phyloP scores from a whole-genome alignment of 495 filamentous ascomycete species.

The Endocarpon pusillum region DNA sequence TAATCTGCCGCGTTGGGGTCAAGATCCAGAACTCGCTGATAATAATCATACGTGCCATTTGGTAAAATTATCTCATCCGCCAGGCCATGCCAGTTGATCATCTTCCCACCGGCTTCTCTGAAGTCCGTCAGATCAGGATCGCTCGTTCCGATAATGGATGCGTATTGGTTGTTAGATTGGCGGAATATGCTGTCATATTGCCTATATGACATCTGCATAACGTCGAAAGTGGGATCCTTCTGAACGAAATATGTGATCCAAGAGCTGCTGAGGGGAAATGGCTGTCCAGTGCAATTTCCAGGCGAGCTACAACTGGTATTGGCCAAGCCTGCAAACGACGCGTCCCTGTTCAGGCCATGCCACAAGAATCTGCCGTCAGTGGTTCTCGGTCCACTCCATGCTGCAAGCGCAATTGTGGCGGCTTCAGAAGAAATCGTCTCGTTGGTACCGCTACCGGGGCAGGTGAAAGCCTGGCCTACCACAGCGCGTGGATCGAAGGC shows the following conservation, averaged over 20 bases:
- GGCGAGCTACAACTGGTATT: conserved; percentile 5
- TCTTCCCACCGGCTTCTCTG: conserved; percentile 20
- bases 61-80: conserved; percentile 10
- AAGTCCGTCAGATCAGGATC: conserved; percentile 21
- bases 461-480: conserved; percentile 34
- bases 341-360: conserved; percentile 14
- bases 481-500: conserved; percentile 24
- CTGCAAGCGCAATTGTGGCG: conserved; percentile 6
- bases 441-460: conserved; percentile 28
- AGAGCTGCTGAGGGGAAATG: conserved; percentile 9
- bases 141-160: conserved; percentile 16
- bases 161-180: conserved; percentile 9
- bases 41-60: conserved; percentile 10
- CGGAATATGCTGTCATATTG: conserved; percentile 10
- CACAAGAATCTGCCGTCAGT: conserved; percentile 12
- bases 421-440: conserved; percentile 4
- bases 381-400: conserved; percentile 13
- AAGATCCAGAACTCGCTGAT: conserved; percentile 5
- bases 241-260: conserved; percentile 26
- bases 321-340: conserved; percentile 4
- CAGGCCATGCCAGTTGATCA: conserved; percentile 25
- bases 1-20: conserved; percentile 8
- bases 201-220: conserved; percentile 10
- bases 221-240: conserved; percentile 20
- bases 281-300: conserved; percentile 7